phyloP scores from a whole-genome alignment of 2,329 filamentous ascomycete species.

The Endoconidiophora polonica region DNA sequence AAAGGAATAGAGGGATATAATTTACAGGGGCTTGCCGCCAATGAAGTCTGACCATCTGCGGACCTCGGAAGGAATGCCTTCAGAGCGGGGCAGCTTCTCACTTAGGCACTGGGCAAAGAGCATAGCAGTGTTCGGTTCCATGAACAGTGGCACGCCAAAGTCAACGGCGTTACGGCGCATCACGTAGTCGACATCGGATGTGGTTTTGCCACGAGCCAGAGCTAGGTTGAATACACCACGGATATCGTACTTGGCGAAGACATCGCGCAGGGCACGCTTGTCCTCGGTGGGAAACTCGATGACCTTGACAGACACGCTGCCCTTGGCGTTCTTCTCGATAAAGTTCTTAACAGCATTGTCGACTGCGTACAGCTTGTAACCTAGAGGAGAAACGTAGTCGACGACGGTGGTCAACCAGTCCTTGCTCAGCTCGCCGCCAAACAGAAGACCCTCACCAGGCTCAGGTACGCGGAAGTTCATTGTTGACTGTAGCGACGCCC shows the following conservation, averaged over 20 bases:
- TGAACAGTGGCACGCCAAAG: constrained; percentile 93
- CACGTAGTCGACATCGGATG: constrained; percentile 88
- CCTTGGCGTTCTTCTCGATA: constrained; percentile 56
- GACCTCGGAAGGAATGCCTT: constrained; percentile 83
- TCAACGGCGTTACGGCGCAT: constrained; percentile 93
- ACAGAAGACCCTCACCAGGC: constrained; percentile 84
- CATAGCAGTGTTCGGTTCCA: constrained; percentile 94
- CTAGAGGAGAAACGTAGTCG: constrained; percentile 72
- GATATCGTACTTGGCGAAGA: constrained; percentile 95
- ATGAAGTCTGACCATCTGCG: constrained; percentile 92
- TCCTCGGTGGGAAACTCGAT: constrained; percentile 96
- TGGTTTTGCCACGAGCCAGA: constrained; percentile 62
- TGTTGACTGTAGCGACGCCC: constrained; percentile 84
- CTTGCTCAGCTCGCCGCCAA: constrained; percentile 68
- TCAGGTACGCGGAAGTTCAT: constrained; percentile 93
- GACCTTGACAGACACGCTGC: constrained; percentile 58
- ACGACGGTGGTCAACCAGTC: constrained; percentile 62
- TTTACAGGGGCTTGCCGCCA: constrained; percentile 64
- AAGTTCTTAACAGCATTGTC: constrained; percentile 66
- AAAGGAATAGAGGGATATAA: constrained; percentile 3
- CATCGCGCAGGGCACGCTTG: constrained; percentile 84
- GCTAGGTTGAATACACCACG: constrained; percentile 91
- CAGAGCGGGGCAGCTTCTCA: constrained; percentile 77
- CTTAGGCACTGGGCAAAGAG: constrained; percentile 95
- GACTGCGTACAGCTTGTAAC: constrained; percentile 87